Evolutionary conservation across 306 rosid genomes (phyloP).

Genomic region (Malus orientalis): DNA sequence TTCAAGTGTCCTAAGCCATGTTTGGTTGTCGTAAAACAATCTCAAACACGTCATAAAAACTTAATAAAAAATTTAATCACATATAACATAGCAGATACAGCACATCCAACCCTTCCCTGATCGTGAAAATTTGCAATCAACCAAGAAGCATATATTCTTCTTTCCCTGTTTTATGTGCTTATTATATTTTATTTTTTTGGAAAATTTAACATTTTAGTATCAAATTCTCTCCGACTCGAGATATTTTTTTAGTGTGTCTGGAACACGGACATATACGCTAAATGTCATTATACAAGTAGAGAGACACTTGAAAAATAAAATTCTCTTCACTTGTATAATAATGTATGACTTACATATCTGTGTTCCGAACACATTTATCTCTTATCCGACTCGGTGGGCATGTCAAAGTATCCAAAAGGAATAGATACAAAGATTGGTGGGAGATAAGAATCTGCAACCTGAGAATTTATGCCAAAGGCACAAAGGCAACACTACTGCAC

Average conservation of each 20-base stretch:
- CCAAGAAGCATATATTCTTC: conserved; percentile 8
- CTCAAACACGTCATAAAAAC: too few species aligned
- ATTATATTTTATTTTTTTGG: background rate
- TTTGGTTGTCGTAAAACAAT: too few species aligned
- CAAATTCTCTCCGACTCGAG: background rate
- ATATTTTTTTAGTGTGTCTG: too few species aligned
- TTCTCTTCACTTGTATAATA: too few species aligned
- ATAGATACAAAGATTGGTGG: conserved; percentile 8
- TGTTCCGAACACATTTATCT: too few species aligned
- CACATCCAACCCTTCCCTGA: background rate
- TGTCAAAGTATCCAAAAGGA: background rate
- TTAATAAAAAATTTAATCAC: too few species aligned
- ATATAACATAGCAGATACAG: background rate
- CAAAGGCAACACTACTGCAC: background rate
- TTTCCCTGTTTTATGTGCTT: background rate
- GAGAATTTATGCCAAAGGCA: conserved; percentile 27
- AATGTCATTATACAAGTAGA: too few species aligned
- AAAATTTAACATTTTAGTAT: background rate
- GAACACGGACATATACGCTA: too few species aligned
- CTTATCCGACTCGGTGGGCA: background rate
- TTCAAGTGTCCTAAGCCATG: too few species aligned
- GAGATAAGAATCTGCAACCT: conserved; percentile 10
- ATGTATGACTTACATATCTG: too few species aligned
- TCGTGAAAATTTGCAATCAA: background rate
- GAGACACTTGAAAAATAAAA: too few species aligned